Percentiles rank a stretch among this genome's conserved stretches.
Conservation (phyloP, 179 eudicot genomes). For the Beta corolliflora region DNA sequence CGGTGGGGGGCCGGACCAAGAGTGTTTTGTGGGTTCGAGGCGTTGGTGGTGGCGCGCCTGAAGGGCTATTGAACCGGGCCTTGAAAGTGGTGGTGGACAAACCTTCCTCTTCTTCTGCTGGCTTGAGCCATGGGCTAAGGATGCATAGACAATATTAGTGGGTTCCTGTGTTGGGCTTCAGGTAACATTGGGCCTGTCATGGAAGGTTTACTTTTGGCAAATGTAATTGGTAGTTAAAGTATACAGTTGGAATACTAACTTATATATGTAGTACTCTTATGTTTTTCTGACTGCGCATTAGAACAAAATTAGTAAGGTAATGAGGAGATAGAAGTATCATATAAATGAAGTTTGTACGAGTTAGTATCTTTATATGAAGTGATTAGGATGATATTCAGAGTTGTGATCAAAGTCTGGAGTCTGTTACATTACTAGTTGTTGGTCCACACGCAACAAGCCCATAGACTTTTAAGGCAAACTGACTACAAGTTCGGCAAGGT, state of each 20-base stretch:
- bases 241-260: conserved; percentile 12
- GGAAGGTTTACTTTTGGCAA: not conserved
- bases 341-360: too few relatives aligned
- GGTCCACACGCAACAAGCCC: too few relatives aligned
- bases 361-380: too few relatives aligned
- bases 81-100: conserved; percentile 59
- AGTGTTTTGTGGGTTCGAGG: conserved; percentile 53
- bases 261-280: conserved; percentile 8
- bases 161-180: not conserved
- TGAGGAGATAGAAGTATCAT: too few relatives aligned
- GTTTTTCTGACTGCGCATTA: too few relatives aligned
- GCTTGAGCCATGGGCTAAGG: conserved; percentile 45
- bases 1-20: conserved; percentile 78
- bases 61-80: conserved; percentile 45
- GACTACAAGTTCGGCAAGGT: too few relatives aligned
- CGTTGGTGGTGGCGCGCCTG: conserved; percentile 35
- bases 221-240: conserved; percentile 18
- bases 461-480: too few relatives aligned
- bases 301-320: too few relatives aligned
- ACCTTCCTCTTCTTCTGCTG: conserved; percentile 30
- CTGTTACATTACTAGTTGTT: too few relatives aligned
- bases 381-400: too few relatives aligned
- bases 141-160: conserved; percentile 34
- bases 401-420: too few relatives aligned
- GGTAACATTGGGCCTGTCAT: conserved; percentile 7